Evolutionary conservation across 2,329 filamentous ascomycete genomes (phyloP), one percentile per base, ranked within the genome.

Genomic region (Fusarium oligoseptatum): DNA sequence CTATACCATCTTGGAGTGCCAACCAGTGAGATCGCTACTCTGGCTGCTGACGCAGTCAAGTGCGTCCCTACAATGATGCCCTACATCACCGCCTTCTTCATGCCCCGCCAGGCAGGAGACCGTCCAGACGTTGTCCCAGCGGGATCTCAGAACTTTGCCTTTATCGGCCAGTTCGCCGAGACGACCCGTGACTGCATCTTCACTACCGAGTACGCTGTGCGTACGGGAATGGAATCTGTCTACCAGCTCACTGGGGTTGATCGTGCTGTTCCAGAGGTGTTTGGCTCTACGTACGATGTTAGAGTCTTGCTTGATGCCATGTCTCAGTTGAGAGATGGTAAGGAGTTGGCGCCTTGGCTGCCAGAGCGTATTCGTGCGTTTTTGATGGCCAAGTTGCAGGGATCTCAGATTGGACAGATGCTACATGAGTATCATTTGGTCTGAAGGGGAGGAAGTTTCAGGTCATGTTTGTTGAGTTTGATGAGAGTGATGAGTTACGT

Each of bases 141-240:
- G 3, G 60, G 60, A 1, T 20, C 67, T 6, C 57, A 43, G 24
- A 72, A 72, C 67, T 72, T 72, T 70, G 70, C 67, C 43, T 72
- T 72, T 24, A 70, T 72, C 36, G 70, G 70, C 1, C 70, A 70
- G 9, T 70, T 70, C 20, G 70, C 70, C 22, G 70, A 72, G 56
- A 72, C 70, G 20, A 72, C 70, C n/a, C 63, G 70, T 9, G 70
- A 72, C 41, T 62, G 60, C 70, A 72, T 72, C 27, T 75, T 76
- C 43, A 75, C 72, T 3, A 75, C 73, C 9, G 70, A 86, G 62
- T 85, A 86, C 71, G 82, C 80, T 6, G 79, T 80, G 10, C 75
- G 79, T 8, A 80, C 79, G 2, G 84, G 80, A 27, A 83, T 84
- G 79, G 81, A 84, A 76, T 82, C 84, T 3, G 82, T 84, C 10